Conservation (phyloP, 768 basidiomycete species). For the Trichaptum fuscoviolaceum region DNA sequence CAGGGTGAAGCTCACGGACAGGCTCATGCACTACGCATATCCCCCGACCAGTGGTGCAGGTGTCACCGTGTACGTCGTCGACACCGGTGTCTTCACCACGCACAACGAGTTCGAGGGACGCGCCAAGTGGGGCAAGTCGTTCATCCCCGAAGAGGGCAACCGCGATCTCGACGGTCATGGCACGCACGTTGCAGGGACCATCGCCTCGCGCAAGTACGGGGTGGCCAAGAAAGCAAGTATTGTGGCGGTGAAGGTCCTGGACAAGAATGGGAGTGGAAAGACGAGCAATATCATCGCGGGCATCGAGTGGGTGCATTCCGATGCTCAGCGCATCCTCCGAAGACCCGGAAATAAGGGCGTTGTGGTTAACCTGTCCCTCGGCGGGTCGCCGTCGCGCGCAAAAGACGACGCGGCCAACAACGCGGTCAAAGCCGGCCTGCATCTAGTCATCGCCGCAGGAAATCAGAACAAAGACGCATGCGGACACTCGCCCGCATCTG, state of each 20-base stretch:
- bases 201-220: conserved; percentile 3
- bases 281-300: neutral
- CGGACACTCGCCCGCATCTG: neutral
- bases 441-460: conserved; percentile 4
- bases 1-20: neutral
- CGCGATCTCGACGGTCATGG: conserved; percentile 4
- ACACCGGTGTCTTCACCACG: neutral
- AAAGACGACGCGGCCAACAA: neutral
- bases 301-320: conserved; percentile 4
- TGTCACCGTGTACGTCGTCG: neutral
- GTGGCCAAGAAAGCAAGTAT: conserved; percentile 8
- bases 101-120: neutral
- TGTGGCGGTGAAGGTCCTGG: conserved; percentile 4
- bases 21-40: neutral
- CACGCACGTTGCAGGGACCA: conserved; percentile 8
- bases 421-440: conserved; percentile 6
- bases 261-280: neutral
- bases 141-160: neutral
- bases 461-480: neutral
- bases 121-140: neutral
- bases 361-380: conserved; percentile 10
- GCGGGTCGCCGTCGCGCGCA: conserved; percentile 1
- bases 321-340: conserved; percentile 1
- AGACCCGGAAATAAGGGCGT: conserved; percentile 1
- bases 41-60: neutral